A percentile compares a stretch with the other conserved stretches of the same genome.
These are phyloP conservation scores for Coccomyxa subellipsoidea DNA, from an alignment of 163 green algal genomes.

Conservation along the genomic window DNA sequence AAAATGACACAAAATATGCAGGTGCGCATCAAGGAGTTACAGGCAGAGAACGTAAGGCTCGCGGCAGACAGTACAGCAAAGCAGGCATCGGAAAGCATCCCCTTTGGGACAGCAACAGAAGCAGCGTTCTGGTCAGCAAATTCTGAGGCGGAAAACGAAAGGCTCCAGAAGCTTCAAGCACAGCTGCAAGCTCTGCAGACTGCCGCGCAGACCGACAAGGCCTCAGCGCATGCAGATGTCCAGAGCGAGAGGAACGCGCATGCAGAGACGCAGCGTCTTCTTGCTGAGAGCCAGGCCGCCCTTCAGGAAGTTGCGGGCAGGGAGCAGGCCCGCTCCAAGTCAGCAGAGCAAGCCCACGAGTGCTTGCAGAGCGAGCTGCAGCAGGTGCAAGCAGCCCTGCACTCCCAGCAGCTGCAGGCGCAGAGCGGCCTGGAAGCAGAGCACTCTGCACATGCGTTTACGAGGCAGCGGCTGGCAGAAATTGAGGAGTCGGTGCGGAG, in stretches of 20 bases:
- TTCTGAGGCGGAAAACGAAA: background rate
- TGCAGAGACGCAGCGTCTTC: background rate
- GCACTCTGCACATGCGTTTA: background rate
- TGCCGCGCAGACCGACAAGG: background rate
- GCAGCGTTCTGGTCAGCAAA: background rate
- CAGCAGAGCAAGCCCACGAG: background rate
- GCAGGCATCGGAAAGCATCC: too few species aligned
- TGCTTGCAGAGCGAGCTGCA: background rate
- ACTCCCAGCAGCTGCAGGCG: background rate
- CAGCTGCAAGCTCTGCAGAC: background rate
- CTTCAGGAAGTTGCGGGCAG: background rate
- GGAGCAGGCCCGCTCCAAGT: background rate
- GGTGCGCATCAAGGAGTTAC: background rate
- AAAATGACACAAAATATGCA: background rate
- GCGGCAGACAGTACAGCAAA: too few species aligned
- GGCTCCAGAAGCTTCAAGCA: background rate
- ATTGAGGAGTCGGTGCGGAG: background rate
- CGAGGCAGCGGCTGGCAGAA: background rate
- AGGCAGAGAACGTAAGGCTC: background rate
- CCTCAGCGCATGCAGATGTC: background rate
- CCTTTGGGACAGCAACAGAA: background rate
- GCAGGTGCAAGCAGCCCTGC: background rate
- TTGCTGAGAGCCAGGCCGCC: background rate
- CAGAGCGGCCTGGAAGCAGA: background rate
- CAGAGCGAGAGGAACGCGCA: background rate